phyloP scores from a whole-genome alignment of 2,329 filamentous ascomycete genomes.

The Colletotrichum phormii region DNA sequence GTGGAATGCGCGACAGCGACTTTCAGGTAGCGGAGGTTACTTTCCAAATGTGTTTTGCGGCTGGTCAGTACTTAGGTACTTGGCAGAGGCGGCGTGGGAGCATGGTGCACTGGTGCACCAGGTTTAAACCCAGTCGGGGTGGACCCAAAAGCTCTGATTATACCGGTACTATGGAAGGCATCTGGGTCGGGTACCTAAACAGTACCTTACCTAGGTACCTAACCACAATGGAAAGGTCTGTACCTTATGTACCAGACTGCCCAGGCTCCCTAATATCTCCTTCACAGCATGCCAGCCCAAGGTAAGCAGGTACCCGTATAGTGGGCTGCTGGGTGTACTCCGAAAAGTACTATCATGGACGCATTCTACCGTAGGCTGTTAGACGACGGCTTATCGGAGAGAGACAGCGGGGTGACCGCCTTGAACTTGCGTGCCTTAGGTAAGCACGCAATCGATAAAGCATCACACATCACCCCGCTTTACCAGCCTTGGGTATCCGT shows the following conservation, averaged over 20 bases:
- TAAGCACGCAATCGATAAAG: slow-evolving; percentile 8
- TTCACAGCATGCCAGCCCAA: too few relatives aligned
- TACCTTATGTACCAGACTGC: too few relatives aligned
- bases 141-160: background rate
- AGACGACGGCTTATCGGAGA: background rate
- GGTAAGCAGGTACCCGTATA: too few relatives aligned
- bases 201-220: background rate
- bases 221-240: too few relatives aligned
- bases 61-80: background rate
- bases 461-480: background rate
- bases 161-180: background rate
- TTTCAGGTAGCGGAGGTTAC: background rate
- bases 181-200: too few relatives aligned
- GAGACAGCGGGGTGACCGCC: background rate
- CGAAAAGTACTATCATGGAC: too few relatives aligned
- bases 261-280: too few relatives aligned
- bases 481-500: background rate
- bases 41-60: background rate
- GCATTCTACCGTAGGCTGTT: too few relatives aligned
- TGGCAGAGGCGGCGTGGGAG: background rate
- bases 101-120: background rate
- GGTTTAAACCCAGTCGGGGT: background rate
- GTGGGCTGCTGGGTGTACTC: too few relatives aligned
- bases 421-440: background rate
- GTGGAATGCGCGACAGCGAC: slow-evolving; percentile 9